Base-by-base conservation (phyloP, 495 filamentous ascomycete genomes). In the Penicillium angulare region DNA sequence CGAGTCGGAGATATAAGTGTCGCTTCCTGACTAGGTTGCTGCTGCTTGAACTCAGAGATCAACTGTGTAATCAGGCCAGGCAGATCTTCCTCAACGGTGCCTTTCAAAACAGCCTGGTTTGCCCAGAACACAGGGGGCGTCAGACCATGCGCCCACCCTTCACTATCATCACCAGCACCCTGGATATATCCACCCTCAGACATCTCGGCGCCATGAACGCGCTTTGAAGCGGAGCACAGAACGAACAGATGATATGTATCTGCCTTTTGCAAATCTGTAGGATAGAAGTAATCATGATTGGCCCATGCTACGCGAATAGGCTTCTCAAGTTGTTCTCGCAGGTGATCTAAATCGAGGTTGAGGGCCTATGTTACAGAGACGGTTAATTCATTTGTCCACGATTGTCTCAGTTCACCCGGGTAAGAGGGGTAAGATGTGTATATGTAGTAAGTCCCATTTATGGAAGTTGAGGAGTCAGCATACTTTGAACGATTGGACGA, bases 161-260 rank as follows among this genome's bases (percentile, higher is more conserved):
- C 92, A 16, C 85, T 88, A 61, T 97, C 92, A 69, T 97, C 92
- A 5, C 86, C 92, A 10, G 92, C 91, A 20, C 93, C 93, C 67
- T 97, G 93, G 53, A 98, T 88, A 62, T 98, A 98, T 21, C 85
- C 87, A 3, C 81, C 82, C 53, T 81, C 80, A 23, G 81, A 83
- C 46, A 83, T 76, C 59, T 90, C 87, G 0, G 78, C 79, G 5
- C 83, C 85, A 12, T 66, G 69, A 0, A 89, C 80, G 9, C 86
- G 76, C 29, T 83, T 76, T 0, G 90, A 96, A 20, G 87, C 84
- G 2, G 90, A 90, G 65, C 92, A 92, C 9, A 96, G 77, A 0
- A 97, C 75, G 0, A 86, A 79, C 20, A 88, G 77, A 54, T 80
- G 86, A 33, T 81, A 69, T 0, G 47, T 68, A 20, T 73, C 59